These are phyloP conservation scores for Quercus parvula DNA, from an alignment of 306 rosid species.

Conservation along the genomic window DNA sequence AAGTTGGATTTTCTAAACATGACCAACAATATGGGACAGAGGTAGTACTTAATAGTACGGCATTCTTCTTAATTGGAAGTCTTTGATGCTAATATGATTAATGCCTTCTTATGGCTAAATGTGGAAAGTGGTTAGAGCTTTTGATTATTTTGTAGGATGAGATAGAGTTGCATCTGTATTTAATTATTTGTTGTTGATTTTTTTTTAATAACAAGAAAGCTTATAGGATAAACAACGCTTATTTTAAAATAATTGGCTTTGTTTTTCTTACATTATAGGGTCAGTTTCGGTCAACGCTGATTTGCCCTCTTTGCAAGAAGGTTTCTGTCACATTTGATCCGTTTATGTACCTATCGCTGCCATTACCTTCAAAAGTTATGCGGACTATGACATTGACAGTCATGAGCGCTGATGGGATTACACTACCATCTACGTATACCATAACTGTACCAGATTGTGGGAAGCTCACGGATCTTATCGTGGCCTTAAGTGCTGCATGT, in stretches of 20 bases:
- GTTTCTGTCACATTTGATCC: slow-evolving; percentile 86
- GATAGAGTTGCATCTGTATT: neutral
- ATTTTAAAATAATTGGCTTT: slow-evolving; percentile 8
- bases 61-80: neutral
- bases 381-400: slow-evolving; percentile 75
- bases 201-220: neutral
- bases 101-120: neutral
- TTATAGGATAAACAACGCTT: neutral
- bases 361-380: slow-evolving; percentile 66
- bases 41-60: too few species aligned
- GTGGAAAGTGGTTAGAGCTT: neutral
- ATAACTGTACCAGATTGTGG: slow-evolving; percentile 56
- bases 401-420: slow-evolving; percentile 53
- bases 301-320: slow-evolving; percentile 77
- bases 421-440: slow-evolving; percentile 47
- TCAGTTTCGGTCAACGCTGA: slow-evolving; percentile 74
- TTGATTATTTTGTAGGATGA: neutral
- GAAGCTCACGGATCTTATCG: slow-evolving; percentile 54
- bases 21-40: too few species aligned
- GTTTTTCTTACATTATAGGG: slow-evolving; percentile 50
- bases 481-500: slow-evolving; percentile 56
- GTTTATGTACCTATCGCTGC: slow-evolving; percentile 82
- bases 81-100: neutral
- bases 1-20: too few species aligned
- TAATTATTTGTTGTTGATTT: neutral